Evolutionary conservation across 2,329 filamentous ascomycete species (phyloP).

Genomic region (Pyrenophora graminea): DNA sequence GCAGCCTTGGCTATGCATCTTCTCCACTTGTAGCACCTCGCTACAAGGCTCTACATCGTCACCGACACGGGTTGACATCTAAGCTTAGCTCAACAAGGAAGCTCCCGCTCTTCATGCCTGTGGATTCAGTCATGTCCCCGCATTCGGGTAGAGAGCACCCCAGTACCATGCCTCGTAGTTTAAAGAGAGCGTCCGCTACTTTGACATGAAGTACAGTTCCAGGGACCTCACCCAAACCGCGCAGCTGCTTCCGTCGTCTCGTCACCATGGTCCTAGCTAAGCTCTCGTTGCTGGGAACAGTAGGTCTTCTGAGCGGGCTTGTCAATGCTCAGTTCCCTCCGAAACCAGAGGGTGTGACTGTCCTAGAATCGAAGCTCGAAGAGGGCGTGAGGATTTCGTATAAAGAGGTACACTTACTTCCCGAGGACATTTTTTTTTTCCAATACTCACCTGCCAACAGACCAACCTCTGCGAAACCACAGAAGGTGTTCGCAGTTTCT

Average conservation of each 20-base stretch:
- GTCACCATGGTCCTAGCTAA: conserved; percentile 13
- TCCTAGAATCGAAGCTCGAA: conserved; percentile 47
- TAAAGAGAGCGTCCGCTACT: too few relatives aligned
- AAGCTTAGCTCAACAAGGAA: conserved; percentile 31
- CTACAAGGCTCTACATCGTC: conserved; percentile 19
- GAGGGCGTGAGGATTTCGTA: conserved; percentile 50
- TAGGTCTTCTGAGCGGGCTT: conserved; percentile 19
- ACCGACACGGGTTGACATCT: conserved; percentile 9
- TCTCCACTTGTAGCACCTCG: conserved; percentile 20
- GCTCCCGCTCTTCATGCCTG: conserved; percentile 18
- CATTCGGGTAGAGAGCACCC: too few relatives aligned
- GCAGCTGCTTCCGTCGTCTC: not conserved
- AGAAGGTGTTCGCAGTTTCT: conserved; percentile 60
- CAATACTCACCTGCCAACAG: conserved; percentile 15
- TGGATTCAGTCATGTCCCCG: not conserved
- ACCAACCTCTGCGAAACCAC: conserved; percentile 61
- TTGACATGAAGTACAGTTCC: too few relatives aligned
- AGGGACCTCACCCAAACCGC: not conserved
- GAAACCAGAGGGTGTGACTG: conserved; percentile 43
- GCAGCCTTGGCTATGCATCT: conserved; percentile 27
- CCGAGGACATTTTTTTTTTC: not conserved
- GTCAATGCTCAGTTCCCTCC: conserved; percentile 47
- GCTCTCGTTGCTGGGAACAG: conserved; percentile 17
- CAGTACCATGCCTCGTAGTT: too few relatives aligned
- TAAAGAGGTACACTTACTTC: conserved; percentile 45